Conservation (phyloP, 2,329 filamentous ascomycete genomes). For the Fusarium sacchari region DNA sequence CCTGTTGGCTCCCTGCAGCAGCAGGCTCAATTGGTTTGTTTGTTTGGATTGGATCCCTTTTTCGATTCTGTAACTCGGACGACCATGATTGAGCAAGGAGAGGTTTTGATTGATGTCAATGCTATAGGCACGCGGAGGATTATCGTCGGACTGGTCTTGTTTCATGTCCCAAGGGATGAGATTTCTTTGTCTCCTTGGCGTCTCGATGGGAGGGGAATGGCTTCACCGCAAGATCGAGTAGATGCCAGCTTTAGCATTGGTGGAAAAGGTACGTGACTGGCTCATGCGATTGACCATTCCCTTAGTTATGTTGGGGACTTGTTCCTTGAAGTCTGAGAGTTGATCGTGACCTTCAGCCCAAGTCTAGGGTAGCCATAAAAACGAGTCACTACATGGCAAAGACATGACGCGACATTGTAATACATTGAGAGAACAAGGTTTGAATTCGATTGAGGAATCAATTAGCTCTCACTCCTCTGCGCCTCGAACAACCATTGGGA, state of each 20-base stretch:
- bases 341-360: background rate
- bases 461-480: background rate
- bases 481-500: slow-evolving; percentile 1
- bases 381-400: background rate
- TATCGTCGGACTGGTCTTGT: slow-evolving; percentile 18
- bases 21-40: slow-evolving; percentile 34
- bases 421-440: background rate
- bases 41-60: slow-evolving; percentile 23
- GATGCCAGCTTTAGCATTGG: background rate
- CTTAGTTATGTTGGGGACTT: background rate
- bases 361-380: slow-evolving; percentile 24
- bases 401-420: background rate
- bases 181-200: slow-evolving; percentile 10
- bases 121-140: slow-evolving; percentile 12
- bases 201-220: slow-evolving; percentile 31
- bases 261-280: background rate
- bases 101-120: slow-evolving; percentile 9
- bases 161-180: slow-evolving; percentile 24
- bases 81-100: slow-evolving; percentile 17
- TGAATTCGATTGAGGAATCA: background rate
- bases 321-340: background rate
- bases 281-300: background rate
- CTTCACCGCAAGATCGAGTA: background rate
- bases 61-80: slow-evolving; percentile 34
- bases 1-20: slow-evolving; percentile 21